A percentile compares a stretch with the other conserved stretches of the same genome.
phyloP scores from a whole-genome alignment of 1,284 basidiomycete species.

The Rhodotorula sp. region DNA sequence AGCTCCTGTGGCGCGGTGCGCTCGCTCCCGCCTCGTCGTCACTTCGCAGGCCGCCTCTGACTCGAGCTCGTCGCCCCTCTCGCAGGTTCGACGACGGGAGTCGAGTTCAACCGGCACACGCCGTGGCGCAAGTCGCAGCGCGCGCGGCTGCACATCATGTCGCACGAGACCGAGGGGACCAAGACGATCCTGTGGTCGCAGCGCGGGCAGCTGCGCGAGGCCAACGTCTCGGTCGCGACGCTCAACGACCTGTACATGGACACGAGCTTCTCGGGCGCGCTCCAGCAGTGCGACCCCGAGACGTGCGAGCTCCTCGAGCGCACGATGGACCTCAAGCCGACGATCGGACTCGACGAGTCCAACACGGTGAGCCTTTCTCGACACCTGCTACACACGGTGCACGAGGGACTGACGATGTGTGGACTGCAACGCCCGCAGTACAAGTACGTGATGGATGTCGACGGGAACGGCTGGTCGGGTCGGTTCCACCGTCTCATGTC shows the following conservation, averaged over 20 bases:
- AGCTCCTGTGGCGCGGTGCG: constrained; percentile 53
- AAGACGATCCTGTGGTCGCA: constrained; percentile 30
- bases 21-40: background rate
- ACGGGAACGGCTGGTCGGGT: constrained; percentile 55
- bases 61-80: background rate
- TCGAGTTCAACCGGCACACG: constrained; percentile 52
- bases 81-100: constrained; percentile 54
- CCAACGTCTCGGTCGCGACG: constrained; percentile 28
- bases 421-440: constrained; percentile 36
- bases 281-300: constrained; percentile 47
- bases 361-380: constrained; percentile 34
- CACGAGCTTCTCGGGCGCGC: constrained; percentile 43
- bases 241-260: constrained; percentile 43
- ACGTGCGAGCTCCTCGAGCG: constrained; percentile 46
- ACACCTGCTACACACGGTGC: no score
- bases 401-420: constrained; percentile 9
- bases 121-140: constrained; percentile 55
- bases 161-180: constrained; percentile 46
- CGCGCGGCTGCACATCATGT: constrained; percentile 53
- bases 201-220: constrained; percentile 29
- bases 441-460: constrained; percentile 56
- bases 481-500: constrained; percentile 52
- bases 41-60: no score
- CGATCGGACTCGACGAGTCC: constrained; percentile 45
- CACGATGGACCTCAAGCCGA: constrained; percentile 45